These are phyloP conservation scores for Spinacia oleracea DNA, from an alignment of 179 eudicot genomes.

Conservation along the genomic window DNA sequence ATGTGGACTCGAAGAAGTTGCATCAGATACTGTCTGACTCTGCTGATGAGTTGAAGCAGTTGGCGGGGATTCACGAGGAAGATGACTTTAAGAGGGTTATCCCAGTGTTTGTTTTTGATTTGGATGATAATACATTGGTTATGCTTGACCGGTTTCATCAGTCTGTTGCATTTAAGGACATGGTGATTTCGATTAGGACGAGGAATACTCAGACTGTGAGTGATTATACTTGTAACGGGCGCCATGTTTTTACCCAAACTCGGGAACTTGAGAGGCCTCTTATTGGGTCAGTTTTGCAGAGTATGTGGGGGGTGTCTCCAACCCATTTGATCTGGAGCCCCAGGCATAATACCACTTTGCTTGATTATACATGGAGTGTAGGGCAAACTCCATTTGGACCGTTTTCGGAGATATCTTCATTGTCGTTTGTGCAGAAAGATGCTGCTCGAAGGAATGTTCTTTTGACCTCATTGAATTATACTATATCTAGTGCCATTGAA, in stretches of 20 bases:
- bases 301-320: conserved; percentile 99
- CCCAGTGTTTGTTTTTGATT: conserved; percentile 86
- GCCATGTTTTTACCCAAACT: conserved; percentile 84
- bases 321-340: conserved; percentile 93
- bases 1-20: conserved; percentile 85
- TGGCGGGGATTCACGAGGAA: conserved; percentile 71
- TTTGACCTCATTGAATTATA: conserved; percentile 74
- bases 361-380: conserved; percentile 95
- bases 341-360: conserved; percentile 67
- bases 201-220: conserved; percentile 89
- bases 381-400: conserved; percentile 99
- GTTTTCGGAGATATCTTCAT: conserved; percentile 71
- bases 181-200: conserved; percentile 92
- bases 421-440: conserved; percentile 95
- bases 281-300: conserved; percentile 87
- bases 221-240: conserved; percentile 88
- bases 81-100: conserved; percentile 71
- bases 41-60: conserved; percentile 66
- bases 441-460: conserved; percentile 88
- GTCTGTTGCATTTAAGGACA: conserved; percentile 87
- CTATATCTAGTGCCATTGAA: conserved; percentile 69
- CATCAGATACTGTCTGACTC: conserved; percentile 75
- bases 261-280: conserved; percentile 92
- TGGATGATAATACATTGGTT: conserved; percentile 56
- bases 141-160: conserved; percentile 96